A percentile compares a stretch with the other conserved stretches of the same genome.
These are phyloP conservation scores for Pseudisothecium myosuroides DNA, from an alignment of 225 moss, liverwort and hornwort species.

Conservation along the genomic window DNA sequence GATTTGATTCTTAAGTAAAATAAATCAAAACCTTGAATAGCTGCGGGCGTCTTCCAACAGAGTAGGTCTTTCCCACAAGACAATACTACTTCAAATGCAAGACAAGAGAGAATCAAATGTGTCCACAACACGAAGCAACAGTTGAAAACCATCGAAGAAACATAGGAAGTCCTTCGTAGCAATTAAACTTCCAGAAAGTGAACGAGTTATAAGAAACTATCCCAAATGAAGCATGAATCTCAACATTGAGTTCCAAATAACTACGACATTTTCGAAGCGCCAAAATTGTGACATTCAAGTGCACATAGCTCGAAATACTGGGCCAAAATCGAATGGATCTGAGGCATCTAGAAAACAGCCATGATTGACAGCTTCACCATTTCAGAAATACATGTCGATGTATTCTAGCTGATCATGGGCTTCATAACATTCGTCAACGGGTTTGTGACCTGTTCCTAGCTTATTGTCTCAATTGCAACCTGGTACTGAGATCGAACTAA, in stretches of 20 bases:
- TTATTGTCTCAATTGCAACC: neutral
- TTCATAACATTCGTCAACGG: neutral
- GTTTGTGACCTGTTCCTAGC: neutral
- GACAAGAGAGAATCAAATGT: neutral
- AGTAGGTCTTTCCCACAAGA: neutral
- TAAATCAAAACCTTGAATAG: too few relatives aligned
- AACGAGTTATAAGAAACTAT: neutral
- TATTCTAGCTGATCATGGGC: neutral
- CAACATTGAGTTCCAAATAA: neutral
- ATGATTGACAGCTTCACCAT: neutral
- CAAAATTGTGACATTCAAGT: too few relatives aligned
- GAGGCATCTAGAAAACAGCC: neutral
- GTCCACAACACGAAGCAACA: neutral
- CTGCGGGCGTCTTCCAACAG: too few relatives aligned
- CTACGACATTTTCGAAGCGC: too few relatives aligned
- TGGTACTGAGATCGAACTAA: neutral
- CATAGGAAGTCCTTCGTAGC: too few relatives aligned
- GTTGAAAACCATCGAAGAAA: neutral
- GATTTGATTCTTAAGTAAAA: too few relatives aligned
- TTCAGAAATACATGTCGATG: neutral
- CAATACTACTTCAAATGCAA: neutral
- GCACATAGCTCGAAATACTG: too few relatives aligned
- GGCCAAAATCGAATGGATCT: neutral
- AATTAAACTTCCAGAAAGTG: neutral
- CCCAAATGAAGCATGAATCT: neutral